Base-by-base conservation (phyloP, 441 rosid genomes). In the Oxalis stricta region DNA sequence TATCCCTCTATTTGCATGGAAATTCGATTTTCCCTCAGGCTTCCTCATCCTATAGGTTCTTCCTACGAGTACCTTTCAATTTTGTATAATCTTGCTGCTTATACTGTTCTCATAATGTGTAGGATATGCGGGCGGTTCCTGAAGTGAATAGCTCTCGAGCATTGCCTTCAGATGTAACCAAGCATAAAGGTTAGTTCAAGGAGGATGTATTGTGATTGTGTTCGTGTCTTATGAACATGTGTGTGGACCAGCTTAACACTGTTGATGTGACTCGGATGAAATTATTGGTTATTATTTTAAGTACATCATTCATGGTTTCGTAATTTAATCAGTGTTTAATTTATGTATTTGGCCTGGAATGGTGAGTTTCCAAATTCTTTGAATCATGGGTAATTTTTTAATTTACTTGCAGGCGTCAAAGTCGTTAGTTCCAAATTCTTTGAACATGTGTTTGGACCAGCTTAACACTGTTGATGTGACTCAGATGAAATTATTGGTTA, bases 71-170 rank as follows among this genome's bases (percentile, higher is more conserved):
- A 15, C 18, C 2, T 2, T 17, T 7, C 17, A n/a, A 13, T 21
- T 36, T 48, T 13, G 10, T 30, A 33, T 28, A 12, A 2, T 21
- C 22, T 40, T 30, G 35, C 23, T 10, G 22, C n/a, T n/a, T n/a
- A n/a, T n/a, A n/a, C n/a, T 34, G 22, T 41, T 15, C 18, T 11
- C 18, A 18, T 23, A 8, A 16, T 32, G 7, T 33, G 14, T 38
- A 60, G 65, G 65, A 53, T 53, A 41, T 56, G 39, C 79, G 37
- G 37, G 55, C 38, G 16, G 46, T 46, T 43, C 39, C 65, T 38
- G 38, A 51, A 33, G 44, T 36, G 21, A 37, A 32, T 38, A 53
- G 33, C 60, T 38, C 34, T 33, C 60, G 33, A 20, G 65, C 48
- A 60, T 16, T 49, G 55, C 44, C 52, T 24, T 10, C 11, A 28